These are phyloP conservation scores for Daedalea quercina DNA, from an alignment of 768 basidiomycete genomes.

Conservation along the genomic window DNA sequence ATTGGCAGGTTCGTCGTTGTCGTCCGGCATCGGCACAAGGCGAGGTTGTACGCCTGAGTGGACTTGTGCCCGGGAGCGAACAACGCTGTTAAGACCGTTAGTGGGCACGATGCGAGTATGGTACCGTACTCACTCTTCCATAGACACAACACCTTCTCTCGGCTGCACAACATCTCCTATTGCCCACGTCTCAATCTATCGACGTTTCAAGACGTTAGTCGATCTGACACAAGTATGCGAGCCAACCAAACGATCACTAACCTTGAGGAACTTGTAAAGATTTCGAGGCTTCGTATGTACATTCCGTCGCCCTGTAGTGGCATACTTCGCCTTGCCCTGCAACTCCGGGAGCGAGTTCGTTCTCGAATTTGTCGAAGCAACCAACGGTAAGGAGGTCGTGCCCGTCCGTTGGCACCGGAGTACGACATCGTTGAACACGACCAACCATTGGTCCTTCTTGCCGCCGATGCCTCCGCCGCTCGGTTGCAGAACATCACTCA, in stretches of 20 bases:
- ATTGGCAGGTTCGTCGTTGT: constrained; percentile 47
- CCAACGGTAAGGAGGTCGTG: constrained; percentile 77
- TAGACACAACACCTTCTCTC: constrained; percentile 74
- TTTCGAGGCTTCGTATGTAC: constrained; percentile 82
- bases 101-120: constrained; percentile 4
- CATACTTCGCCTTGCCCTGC: constrained; percentile 79
- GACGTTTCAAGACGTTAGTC: neutral
- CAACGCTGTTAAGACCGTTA: constrained; percentile 43
- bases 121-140: constrained; percentile 70
- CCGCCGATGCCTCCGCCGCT: constrained; percentile 46
- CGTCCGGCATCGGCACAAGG: constrained; percentile 64
- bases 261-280: constrained; percentile 90
- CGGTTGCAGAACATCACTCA: constrained; percentile 80
- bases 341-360: constrained; percentile 79
- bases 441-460: constrained; percentile 90
- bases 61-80: constrained; percentile 59
- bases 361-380: constrained; percentile 57
- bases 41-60: constrained; percentile 51
- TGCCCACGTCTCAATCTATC: constrained; percentile 84
- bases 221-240: neutral
- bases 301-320: constrained; percentile 70
- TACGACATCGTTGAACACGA: constrained; percentile 94
- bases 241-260: constrained; percentile 19
- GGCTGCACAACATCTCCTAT: constrained; percentile 74
- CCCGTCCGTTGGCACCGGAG: constrained; percentile 88